Evolutionary conservation across 2,329 filamentous ascomycete species (phyloP), one percentile per base, ranked within the genome.

Genomic region (Neocucurbitaria cava): DNA sequence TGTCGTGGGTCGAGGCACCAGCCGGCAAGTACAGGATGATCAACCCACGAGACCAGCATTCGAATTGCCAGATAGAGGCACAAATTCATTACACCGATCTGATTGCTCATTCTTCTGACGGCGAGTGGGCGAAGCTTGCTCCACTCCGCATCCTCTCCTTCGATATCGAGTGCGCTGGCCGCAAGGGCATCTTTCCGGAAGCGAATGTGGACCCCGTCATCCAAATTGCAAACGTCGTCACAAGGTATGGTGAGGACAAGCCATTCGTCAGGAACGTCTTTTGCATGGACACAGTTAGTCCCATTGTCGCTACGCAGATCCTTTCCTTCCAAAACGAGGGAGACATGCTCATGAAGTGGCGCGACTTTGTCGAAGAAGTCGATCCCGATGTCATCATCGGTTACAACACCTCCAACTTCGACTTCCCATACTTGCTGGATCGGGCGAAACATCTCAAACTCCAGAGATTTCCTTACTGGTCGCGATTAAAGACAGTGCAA

Each of bases 341-440:
- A 49, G 87, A 92, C 57, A 95, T 99, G 93, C 82, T 99, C n/a
- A 87, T 89, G 77, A 87, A 88, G 38, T 99, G 95, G 95, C 88
- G 90, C 68, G 85, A 96, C 55, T 99, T 99, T 62, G 77, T 99
- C 15, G 84, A 96, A 65, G 87, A 91, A 67, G 91, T 95, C 1
- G 95, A 99, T 64, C 94, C 95, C 0, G 95, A 99, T 78, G 90
- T 99, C 61, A 96, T 99, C 69, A 99, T 96, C 50, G 95, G 95
- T 41, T 99, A 99, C 87, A 99, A 99, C 76, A 99, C 96, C 78
- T 82, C 91, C 72, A 99, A 99, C 78, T 99, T 99, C 77, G 95
- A 99, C 80, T 98, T 99, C 61, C 94, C 94, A 0, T 99, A 99
- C 72, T 85, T 99, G 0, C 83, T 99, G 10, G 91, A 96, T 51